phyloP scores from a whole-genome alignment of 1,284 basidiomycete genomes.

The Singerocomus rubriflavus region DNA sequence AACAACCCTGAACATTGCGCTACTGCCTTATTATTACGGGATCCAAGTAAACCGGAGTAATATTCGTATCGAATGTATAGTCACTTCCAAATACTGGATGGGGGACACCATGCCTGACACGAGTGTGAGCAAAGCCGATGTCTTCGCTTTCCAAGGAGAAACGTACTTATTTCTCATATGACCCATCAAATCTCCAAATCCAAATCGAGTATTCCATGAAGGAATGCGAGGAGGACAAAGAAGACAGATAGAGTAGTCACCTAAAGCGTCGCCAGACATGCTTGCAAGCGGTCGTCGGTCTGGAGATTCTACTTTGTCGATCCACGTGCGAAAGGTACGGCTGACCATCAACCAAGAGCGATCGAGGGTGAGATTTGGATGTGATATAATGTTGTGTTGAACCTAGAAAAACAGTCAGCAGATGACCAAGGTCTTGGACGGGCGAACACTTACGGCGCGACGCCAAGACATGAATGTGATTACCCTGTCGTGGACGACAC shows the following conservation, averaged over 20 bases:
- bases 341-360: slow-evolving; percentile 14
- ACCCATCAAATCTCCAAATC: slow-evolving; percentile 16
- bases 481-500: slow-evolving; percentile 5
- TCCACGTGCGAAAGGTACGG: neutral
- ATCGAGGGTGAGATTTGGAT: slow-evolving; percentile 10
- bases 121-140: neutral
- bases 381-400: slow-evolving; percentile 19
- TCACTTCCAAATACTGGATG: slow-evolving; percentile 20
- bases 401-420: slow-evolving; percentile 14
- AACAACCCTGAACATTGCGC: neutral
- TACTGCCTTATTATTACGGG: slow-evolving; percentile 8
- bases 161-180: slow-evolving; percentile 25
- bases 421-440: neutral
- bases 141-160: neutral
- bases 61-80: slow-evolving; percentile 22
- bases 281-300: slow-evolving; percentile 1
- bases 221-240: slow-evolving; percentile 28
- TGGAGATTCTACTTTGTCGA: neutral
- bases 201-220: slow-evolving; percentile 27
- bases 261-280: slow-evolving; percentile 1
- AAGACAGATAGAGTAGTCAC: slow-evolving; percentile 25
- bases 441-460: slow-evolving; percentile 16
- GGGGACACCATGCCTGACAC: slow-evolving; percentile 20
- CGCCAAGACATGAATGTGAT: slow-evolving; percentile 26
- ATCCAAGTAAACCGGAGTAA: slow-evolving; percentile 21